phyloP scores from a whole-genome alignment of 2,329 filamentous ascomycete genomes.

The Neofusicoccum kwambonambiense region DNA sequence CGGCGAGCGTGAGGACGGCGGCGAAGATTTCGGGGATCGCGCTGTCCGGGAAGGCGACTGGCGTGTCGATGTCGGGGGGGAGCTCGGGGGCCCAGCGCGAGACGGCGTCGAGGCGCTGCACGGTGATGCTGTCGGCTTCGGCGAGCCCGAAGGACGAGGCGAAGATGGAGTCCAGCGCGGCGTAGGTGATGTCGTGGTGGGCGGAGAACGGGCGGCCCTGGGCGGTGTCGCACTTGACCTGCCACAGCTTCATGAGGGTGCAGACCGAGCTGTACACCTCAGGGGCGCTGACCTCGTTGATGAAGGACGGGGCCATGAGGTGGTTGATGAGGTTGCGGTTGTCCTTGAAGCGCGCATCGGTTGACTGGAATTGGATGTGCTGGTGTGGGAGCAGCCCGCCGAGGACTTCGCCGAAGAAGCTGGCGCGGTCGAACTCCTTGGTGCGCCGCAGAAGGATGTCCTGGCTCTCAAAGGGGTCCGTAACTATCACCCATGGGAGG shows the following conservation, averaged over 20 bases:
- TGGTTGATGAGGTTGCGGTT: constrained; percentile 39
- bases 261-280: constrained; percentile 32
- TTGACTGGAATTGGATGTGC: constrained; percentile 35
- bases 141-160: constrained; percentile 13
- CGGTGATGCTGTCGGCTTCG: constrained; percentile 14
- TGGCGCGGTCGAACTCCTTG: constrained; percentile 47
- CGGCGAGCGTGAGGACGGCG: neutral
- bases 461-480: constrained; percentile 44
- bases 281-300: constrained; percentile 35
- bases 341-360: constrained; percentile 32
- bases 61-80: neutral
- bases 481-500: constrained; percentile 46
- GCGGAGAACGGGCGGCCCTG: constrained; percentile 32
- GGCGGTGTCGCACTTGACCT: constrained; percentile 32
- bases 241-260: constrained; percentile 37
- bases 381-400: constrained; percentile 33
- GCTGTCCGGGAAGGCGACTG: neutral
- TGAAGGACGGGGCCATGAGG: constrained; percentile 39
- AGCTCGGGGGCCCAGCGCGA: constrained; percentile 3
- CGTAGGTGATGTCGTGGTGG: constrained; percentile 30
- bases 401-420: constrained; percentile 33
- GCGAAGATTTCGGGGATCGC: constrained; percentile 6
- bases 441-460: constrained; percentile 46
- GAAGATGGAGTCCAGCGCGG: constrained; percentile 23
- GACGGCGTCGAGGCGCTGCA: neutral